Evolutionary conservation across 768 basidiomycete species (phyloP).

Genomic region (Suillus variegatus): DNA sequence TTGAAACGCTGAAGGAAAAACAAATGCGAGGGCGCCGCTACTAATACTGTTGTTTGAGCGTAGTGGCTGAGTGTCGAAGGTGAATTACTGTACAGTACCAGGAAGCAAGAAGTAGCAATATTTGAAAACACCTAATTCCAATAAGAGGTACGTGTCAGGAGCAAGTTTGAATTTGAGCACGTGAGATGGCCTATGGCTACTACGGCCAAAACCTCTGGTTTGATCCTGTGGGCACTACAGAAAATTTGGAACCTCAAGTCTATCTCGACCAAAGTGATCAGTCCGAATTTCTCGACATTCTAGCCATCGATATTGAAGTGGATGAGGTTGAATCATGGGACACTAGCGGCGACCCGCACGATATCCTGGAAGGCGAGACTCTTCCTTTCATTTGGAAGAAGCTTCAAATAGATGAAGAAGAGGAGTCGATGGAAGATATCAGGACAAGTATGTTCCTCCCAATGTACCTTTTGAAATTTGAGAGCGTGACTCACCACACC

Average conservation of each 20-base stretch:
- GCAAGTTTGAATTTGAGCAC: constrained; percentile 1
- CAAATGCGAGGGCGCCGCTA: not conserved
- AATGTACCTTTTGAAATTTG: not conserved
- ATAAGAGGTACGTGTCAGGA: not conserved
- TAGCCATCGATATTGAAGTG: not conserved
- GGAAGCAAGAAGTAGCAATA: not conserved
- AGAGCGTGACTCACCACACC: constrained; percentile 2
- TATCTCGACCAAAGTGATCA: not conserved
- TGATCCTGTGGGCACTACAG: constrained; percentile 36
- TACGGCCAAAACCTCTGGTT: constrained; percentile 74
- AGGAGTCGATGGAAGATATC: constrained; percentile 61
- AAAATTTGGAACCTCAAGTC: not conserved
- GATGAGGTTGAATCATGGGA: constrained; percentile 11
- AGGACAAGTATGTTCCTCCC: constrained; percentile 30
- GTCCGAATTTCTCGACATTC: not conserved
- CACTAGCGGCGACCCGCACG: constrained; percentile 39
- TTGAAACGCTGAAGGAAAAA: not conserved
- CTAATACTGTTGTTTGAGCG: not conserved
- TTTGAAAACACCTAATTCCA: no score
- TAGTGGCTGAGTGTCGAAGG: not conserved
- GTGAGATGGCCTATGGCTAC: constrained; percentile 19
- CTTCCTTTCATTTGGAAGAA: constrained; percentile 70
- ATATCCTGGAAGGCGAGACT: constrained; percentile 54
- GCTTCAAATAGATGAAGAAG: constrained; percentile 53
- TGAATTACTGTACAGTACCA: not conserved